phyloP scores from a whole-genome alignment of 2,329 filamentous ascomycete species.

The Talaromyces pinophilus region DNA sequence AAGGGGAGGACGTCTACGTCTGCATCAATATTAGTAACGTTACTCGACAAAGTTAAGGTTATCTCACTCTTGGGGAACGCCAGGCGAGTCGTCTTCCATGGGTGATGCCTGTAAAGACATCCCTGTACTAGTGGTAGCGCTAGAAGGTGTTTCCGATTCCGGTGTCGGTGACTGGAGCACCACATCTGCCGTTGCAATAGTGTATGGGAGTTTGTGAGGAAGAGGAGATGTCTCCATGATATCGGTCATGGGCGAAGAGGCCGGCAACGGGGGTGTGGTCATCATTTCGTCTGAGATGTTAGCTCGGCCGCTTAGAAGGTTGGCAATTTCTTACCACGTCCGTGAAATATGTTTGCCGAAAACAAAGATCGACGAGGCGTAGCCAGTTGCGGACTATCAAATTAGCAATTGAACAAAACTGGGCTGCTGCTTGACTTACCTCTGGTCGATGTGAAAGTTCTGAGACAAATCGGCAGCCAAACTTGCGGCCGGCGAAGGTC shows the following conservation, averaged over 20 bases:
- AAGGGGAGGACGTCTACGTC: constrained; percentile 66
- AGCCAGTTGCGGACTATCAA: constrained; percentile 71
- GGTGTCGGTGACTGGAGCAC: constrained; percentile 74
- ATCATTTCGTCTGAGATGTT: constrained; percentile 63
- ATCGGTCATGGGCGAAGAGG: constrained; percentile 78
- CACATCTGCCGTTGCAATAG: constrained; percentile 56
- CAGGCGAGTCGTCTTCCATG: constrained; percentile 34
- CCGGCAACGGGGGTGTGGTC: constrained; percentile 80
- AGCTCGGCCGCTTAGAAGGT: not conserved
- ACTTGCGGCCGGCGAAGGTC: constrained; percentile 87
- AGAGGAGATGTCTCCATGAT: constrained; percentile 92
- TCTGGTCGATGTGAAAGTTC: constrained; percentile 95
- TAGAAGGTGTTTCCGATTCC: constrained; percentile 45
- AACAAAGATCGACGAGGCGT: constrained; percentile 85
- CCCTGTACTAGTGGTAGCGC: constrained; percentile 44
- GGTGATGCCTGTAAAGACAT: constrained; percentile 46
- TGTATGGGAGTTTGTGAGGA: constrained; percentile 78
- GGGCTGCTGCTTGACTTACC: constrained; percentile 55
- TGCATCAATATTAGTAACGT: constrained; percentile 35
- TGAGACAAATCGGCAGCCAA: constrained; percentile 92
- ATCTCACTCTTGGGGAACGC: constrained; percentile 40
- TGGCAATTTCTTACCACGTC: constrained; percentile 54
- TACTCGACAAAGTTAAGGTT: not conserved
- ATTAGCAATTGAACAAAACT: not conserved
- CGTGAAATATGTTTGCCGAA: constrained; percentile 66